A percentile compares a stretch with the other conserved stretches of the same genome.
These are phyloP conservation scores for Iris pallida DNA, from an alignment of 116 monocot species.

Conservation along the genomic window DNA sequence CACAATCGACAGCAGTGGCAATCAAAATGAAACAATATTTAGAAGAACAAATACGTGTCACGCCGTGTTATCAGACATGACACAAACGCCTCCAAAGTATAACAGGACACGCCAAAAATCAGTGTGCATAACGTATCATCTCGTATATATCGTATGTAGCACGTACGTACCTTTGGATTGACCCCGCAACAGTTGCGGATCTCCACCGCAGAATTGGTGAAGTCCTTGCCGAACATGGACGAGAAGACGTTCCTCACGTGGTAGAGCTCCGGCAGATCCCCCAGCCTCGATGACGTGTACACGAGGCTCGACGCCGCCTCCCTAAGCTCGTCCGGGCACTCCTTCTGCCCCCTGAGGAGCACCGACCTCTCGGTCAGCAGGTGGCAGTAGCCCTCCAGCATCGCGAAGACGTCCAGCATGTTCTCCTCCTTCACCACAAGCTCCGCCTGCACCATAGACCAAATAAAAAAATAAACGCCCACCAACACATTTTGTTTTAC, in stretches of 20 bases:
- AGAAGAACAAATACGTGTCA: too few relatives aligned
- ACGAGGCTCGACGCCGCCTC: conserved; percentile 58
- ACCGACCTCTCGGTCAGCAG: conserved; percentile 37
- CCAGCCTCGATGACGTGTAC: conserved; percentile 54
- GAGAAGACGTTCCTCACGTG: conserved; percentile 43
- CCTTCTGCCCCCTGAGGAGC: conserved; percentile 39
- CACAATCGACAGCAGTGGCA: too few relatives aligned
- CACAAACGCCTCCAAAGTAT: too few relatives aligned
- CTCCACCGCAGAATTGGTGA: conserved; percentile 49
- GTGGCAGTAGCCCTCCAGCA: conserved; percentile 58
- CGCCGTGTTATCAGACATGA: too few relatives aligned
- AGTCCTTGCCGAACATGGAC: conserved; percentile 45
- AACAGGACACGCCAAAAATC: too few relatives aligned
- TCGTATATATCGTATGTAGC: too few relatives aligned
- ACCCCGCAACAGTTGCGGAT: conserved; percentile 50
- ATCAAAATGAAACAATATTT: too few relatives aligned
- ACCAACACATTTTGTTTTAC: too few relatives aligned
- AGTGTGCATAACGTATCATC: too few relatives aligned
- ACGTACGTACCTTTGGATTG: conserved; percentile 39
- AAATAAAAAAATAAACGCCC: too few relatives aligned
- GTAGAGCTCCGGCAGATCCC: conserved; percentile 67
- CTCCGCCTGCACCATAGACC: conserved; percentile 15
- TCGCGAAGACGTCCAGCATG: conserved; percentile 53
- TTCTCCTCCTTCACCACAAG: conserved; percentile 74
- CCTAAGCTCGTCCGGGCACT: conserved; percentile 76